phyloP scores from a whole-genome alignment of 1,284 basidiomycete genomes.

The Marasmius tenuissimus region DNA sequence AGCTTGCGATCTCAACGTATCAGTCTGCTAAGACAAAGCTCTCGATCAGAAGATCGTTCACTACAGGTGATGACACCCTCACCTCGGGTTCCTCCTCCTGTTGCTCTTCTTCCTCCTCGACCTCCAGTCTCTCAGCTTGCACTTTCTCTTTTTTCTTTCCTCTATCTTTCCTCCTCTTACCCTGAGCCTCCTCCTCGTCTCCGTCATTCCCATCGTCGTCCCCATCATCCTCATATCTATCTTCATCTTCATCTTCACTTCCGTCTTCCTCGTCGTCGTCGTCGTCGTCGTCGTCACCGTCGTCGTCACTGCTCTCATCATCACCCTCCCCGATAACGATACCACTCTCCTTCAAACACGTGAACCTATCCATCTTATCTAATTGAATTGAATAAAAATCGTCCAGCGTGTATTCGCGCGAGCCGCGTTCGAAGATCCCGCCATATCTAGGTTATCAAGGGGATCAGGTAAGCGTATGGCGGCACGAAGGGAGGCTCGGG shows the following conservation, averaged over 20 bases:
- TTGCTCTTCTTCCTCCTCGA: constrained; percentile 16
- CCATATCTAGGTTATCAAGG: constrained; percentile 61
- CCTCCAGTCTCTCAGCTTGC: constrained; percentile 22
- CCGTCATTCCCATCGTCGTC: constrained; percentile 30
- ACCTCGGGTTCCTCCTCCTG: constrained; percentile 17
- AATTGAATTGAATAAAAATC: constrained; percentile 79
- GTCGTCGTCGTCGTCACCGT: constrained; percentile 51
- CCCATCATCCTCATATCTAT: constrained; percentile 38
- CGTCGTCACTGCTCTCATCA: constrained; percentile 60
- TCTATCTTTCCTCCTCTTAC: constrained; percentile 20
- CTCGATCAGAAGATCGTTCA: not conserved
- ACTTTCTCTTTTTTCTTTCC: constrained; percentile 15
- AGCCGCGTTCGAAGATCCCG: constrained; percentile 81
- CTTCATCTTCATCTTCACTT: constrained; percentile 46
- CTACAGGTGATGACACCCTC: not conserved
- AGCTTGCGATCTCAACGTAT: constrained; percentile 59
- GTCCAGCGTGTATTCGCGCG: constrained; percentile 83
- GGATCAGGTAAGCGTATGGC: not conserved
- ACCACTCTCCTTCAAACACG: constrained; percentile 68
- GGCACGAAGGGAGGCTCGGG: too few relatives aligned
- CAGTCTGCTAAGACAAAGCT: constrained; percentile 16
- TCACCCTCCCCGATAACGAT: constrained; percentile 63
- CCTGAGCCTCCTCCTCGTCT: constrained; percentile 26
- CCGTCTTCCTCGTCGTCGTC: constrained; percentile 53
- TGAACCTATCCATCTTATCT: constrained; percentile 79